phyloP scores from a whole-genome alignment of 2,329 filamentous ascomycete species.

The Metarhizium brunneum region DNA sequence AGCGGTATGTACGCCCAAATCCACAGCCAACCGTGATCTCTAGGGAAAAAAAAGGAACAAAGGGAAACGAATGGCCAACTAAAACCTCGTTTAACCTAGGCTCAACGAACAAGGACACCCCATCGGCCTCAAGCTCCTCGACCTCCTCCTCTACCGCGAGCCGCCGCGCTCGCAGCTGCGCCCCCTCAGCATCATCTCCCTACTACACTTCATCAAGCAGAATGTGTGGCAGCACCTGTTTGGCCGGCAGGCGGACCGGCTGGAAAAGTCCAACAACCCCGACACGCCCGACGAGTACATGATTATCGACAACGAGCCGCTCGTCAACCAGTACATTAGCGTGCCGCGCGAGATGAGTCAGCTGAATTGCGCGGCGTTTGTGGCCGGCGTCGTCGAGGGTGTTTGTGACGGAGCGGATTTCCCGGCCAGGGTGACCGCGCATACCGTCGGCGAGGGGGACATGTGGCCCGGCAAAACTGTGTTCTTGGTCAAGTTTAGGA shows the following conservation, averaged over 20 bases:
- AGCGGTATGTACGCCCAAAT: conserved; percentile 47
- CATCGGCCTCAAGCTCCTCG: conserved; percentile 86
- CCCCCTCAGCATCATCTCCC: conserved; percentile 78
- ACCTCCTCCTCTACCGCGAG: conserved; percentile 84
- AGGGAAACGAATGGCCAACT: too few relatives aligned
- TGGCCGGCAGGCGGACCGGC: conserved; percentile 77
- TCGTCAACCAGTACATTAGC: conserved; percentile 89
- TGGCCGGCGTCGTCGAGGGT: conserved; percentile 91
- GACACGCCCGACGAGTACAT: conserved; percentile 92
- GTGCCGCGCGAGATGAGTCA: conserved; percentile 93
- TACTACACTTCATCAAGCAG: conserved; percentile 92
- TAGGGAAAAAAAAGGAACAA: too few relatives aligned
- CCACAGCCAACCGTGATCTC: not conserved
- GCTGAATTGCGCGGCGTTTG: conserved; percentile 92
- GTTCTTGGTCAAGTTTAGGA: conserved; percentile 85
- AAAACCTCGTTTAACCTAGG: conserved; percentile 31
- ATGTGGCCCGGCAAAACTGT: conserved; percentile 97
- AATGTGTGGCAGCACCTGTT: conserved; percentile 91
- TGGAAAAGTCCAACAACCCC: conserved; percentile 78
- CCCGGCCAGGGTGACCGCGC: conserved; percentile 79
- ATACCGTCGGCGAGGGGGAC: conserved; percentile 64
- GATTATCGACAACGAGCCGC: conserved; percentile 96
- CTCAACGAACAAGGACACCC: conserved; percentile 88
- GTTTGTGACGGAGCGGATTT: conserved; percentile 91
- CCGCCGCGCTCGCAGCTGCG: conserved; percentile 61